Evolutionary conservation across 2,329 filamentous ascomycete genomes (phyloP), one percentile per base, ranked within the genome.

Genomic region (Xylaria arbuscula): DNA sequence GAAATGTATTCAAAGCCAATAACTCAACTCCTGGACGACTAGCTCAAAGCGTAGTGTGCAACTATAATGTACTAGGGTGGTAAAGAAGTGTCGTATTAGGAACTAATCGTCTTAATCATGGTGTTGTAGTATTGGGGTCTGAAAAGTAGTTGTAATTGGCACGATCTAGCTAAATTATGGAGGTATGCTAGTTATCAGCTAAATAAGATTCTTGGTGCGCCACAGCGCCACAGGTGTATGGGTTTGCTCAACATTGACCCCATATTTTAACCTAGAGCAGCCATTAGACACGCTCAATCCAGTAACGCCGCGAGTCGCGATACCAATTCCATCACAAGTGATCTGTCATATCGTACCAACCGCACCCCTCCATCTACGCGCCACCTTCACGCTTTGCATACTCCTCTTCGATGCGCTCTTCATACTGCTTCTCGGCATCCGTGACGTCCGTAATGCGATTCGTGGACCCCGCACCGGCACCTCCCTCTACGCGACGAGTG

Each of bases 361-460:
- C 8, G 13, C 10, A 2, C 9, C 36, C 34, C 6, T 53, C 19
- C 34, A 42, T 54, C 36, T 64, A 68, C 32, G 61, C 66, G 17
- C 66, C 66, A 22, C 63, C 66, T 42, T 72, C 65, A 22, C 65
- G 24, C 63, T 70, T 70, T 2, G 57, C 63, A 34, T 68, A 66
- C 22, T 67, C 66, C 8, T 69, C 66, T 42, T 63, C 42, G 53
- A 64, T 70, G 2, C 58, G 50, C 51, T 68, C 64, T 42, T 69
- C 59, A 7, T 70, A 67, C 2, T 66, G 9, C 19, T 50, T 40
- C 0, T 72, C 64, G 3, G 57, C 45, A 19, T 70, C 65, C 1
- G 61, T 64, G 17, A 71, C 69, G n/a, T 72, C 70, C 1, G 62
- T 59, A 36, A 72, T 71, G 55, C 69, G 68, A 42, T 68, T 69